phyloP scores from a whole-genome alignment of 2,329 filamentous ascomycete species.

The Monosporascus sp. region DNA sequence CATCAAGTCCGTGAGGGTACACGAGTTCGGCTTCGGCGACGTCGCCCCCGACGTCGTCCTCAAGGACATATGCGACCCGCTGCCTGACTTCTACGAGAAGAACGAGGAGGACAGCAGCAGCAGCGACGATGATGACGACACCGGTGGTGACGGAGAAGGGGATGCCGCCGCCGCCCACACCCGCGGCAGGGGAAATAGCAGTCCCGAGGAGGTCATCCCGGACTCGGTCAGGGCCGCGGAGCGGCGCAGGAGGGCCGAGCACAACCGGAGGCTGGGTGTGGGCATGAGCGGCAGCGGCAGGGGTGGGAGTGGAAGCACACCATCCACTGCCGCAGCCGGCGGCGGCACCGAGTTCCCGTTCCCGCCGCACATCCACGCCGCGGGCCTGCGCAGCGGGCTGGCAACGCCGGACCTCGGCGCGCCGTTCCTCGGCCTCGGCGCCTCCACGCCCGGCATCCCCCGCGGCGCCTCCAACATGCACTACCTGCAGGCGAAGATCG shows the following conservation, averaged over 20 bases:
- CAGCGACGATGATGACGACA: slow-evolving; percentile 34
- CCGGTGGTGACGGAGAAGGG: slow-evolving; percentile 23
- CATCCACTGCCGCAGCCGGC: slow-evolving; percentile 15
- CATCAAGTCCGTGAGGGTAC: slow-evolving; percentile 92
- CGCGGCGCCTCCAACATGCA: slow-evolving; percentile 72
- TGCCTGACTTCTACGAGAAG: slow-evolving; percentile 94
- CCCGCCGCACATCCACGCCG: slow-evolving; percentile 37
- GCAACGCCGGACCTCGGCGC: slow-evolving; percentile 42
- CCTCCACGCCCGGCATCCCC: slow-evolving; percentile 58
- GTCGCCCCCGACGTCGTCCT: slow-evolving; percentile 81
- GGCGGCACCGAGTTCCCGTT: slow-evolving; percentile 19
- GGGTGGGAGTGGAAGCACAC: slow-evolving; percentile 9
- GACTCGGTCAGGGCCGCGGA: slow-evolving; percentile 30
- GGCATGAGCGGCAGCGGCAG: slow-evolving; percentile 8
- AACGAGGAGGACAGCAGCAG: slow-evolving; percentile 59
- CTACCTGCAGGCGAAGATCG: slow-evolving; percentile 77
- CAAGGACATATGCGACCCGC: slow-evolving; percentile 93
- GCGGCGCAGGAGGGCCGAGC: slow-evolving; percentile 28
- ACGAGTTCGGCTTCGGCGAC: slow-evolving; percentile 86
- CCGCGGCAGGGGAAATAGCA: neutral
- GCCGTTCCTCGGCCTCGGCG: slow-evolving; percentile 49
- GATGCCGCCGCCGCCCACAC: neutral
- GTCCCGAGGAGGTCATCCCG: slow-evolving; percentile 20
- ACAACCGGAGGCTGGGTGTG: slow-evolving; percentile 20
- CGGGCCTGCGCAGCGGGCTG: slow-evolving; percentile 25